These are phyloP conservation scores for Backusella sp. DNA, from an alignment of 192 early-diverging fungal genomes.

Conservation along the genomic window DNA sequence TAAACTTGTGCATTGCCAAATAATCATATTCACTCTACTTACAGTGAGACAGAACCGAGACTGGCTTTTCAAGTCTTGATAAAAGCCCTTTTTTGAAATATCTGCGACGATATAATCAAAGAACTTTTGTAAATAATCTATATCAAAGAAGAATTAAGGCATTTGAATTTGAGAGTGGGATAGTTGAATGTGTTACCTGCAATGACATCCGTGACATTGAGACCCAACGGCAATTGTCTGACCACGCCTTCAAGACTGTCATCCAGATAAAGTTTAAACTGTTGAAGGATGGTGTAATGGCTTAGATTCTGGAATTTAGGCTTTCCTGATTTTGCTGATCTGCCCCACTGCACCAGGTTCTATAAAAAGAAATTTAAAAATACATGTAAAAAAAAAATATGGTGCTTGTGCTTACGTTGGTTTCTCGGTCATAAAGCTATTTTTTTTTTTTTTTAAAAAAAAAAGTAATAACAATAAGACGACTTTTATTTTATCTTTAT, in stretches of 20 bases:
- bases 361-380: background rate
- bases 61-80: constrained; percentile 15
- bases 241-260: constrained; percentile 34
- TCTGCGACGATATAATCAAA: constrained; percentile 36
- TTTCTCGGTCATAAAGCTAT: constrained; percentile 43
- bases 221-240: constrained; percentile 35
- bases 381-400: background rate
- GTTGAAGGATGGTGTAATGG: constrained; percentile 37
- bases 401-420: constrained; percentile 29
- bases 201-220: constrained; percentile 40
- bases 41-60: constrained; percentile 36
- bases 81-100: constrained; percentile 37
- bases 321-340: constrained; percentile 35
- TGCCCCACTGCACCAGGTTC: constrained; percentile 41
- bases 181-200: constrained; percentile 18
- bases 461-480: background rate
- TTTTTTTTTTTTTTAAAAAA: too few species aligned
- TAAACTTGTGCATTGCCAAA: too few species aligned
- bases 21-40: background rate
- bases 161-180: background rate
- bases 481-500: background rate
- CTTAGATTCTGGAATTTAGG: constrained; percentile 22
- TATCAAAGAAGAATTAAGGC: background rate
- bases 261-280: constrained; percentile 51
- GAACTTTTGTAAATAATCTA: constrained; percentile 42